Base-by-base conservation (phyloP, 139 green algal genomes). In the Medakamo hakoo region DNA sequence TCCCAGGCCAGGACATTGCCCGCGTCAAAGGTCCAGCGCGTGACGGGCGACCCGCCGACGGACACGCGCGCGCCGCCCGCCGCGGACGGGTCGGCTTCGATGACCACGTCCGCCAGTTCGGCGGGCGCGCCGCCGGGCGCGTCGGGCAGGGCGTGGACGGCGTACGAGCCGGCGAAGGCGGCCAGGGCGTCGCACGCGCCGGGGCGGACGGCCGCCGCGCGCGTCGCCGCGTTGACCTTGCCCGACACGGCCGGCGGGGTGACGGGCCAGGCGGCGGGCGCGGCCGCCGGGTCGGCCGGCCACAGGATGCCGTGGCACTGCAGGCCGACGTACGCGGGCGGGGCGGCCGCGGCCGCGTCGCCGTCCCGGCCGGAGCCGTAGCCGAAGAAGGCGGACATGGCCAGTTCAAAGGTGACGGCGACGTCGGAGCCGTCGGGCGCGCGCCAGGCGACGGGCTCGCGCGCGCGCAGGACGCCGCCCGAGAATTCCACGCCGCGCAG, bases 311-410 rank as follows among this genome's bases (percentile, higher is more conserved):
- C 61, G 61, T 66, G 61, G 61, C 56, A 63, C 25, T 58, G 56
- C n/a, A 58, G 26, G 56, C 64, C 49, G 14, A 58, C 25, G 57
- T 69, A 59, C 18, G 30, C n/a, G 29, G n/a, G 5, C n/a, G n/a
- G n/a, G n/a, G n/a, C n/a, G n/a, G n/a, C n/a, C n/a, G n/a, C n/a
- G n/a, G n/a, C n/a, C n/a, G n/a, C n/a, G 28, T 59, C 27, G 48
- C 26, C 55, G 24, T 58, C 59, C 27, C 82, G 73, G n/a, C n/a
- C n/a, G n/a, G 72, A 70, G 64, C 72, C 78, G 66, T 82, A 86
- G 63, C 80, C 80, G 55, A 83, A 75, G 66, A 80, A 75, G 31
- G 80, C 72, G 24, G 82, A 68, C 78, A 89, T 27, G 1, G 22
- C 32, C 32, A 66, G 61, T 32, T 66, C 28, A 31, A 66, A 32